Evolutionary conservation across 2,329 filamentous ascomycete species (phyloP), one percentile per base, ranked within the genome.

Genomic region (Diaporthe sp.): DNA sequence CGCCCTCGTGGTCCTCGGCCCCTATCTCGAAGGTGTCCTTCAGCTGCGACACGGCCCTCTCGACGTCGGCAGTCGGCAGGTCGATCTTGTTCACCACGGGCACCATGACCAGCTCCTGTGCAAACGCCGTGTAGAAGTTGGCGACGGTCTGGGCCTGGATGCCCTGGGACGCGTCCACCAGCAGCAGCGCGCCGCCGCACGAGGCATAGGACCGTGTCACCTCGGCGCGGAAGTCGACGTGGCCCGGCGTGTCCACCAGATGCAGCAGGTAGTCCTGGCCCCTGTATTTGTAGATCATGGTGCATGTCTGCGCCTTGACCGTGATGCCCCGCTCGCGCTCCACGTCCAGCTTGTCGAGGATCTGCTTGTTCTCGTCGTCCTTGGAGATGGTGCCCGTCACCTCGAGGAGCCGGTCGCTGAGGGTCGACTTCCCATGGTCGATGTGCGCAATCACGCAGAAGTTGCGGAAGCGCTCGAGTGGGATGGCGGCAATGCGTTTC

Each of bases 391-490:
- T 98, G 28, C 97, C 96, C 1, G 97, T 99, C 78, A 97, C 88
- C 88, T 99, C 97, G 77, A 99, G 90, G 72, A 99, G 87, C 3
- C 97, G 93, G 82, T 99, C 97, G 79, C 94, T 96, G 72, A 99
- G 92, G 6, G 97, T 99, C 82, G 94, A 98, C 86, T 99, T 99
- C 81, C 97, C 97, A 92, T 99, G 97, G 84, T 99, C 97, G 82
- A 99, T 97, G 84, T 99, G 97, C 13, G 97, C 97, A 71, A 99
- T 96, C 81, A 99, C 98, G 85, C 97, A 99, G 84, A 99, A 99
- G 84, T 99, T 99, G 78, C 97, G 93, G 79, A 92, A 96, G 28
- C 94, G 91, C 75, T 94, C 91, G 80, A 96, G 93, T 3, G 94
- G 94, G 73, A 96, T 96, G 8, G 90, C 91, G 22, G 92, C 88